Conservation (phyloP, 2,329 filamentous ascomycete species). For the Clarireedia sp. region DNA sequence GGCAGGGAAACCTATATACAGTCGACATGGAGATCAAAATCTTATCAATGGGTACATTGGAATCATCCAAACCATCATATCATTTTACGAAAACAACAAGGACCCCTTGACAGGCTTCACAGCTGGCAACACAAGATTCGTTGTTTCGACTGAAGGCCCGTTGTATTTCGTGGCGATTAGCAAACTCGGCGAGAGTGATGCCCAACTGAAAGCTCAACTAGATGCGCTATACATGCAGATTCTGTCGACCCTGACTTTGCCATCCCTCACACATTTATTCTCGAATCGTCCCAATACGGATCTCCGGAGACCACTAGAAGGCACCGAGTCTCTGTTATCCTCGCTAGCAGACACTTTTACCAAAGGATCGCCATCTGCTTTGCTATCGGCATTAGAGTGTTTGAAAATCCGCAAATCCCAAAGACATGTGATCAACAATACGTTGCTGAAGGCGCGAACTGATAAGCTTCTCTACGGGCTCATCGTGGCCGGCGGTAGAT, state of each 20-base stretch:
- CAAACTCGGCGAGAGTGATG: slow-evolving; percentile 82
- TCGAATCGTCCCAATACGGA: slow-evolving; percentile 88
- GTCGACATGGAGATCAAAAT: slow-evolving; percentile 81
- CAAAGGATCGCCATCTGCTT: slow-evolving; percentile 76
- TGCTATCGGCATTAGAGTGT: slow-evolving; percentile 87
- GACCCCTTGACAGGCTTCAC: slow-evolving; percentile 77
- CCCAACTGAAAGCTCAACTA: slow-evolving; percentile 77
- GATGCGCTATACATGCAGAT: slow-evolving; percentile 98
- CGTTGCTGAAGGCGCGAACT: slow-evolving; percentile 69
- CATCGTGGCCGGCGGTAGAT: slow-evolving; percentile 81
- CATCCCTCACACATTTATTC: slow-evolving; percentile 79
- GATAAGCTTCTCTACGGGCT: slow-evolving; percentile 83
- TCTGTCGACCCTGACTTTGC: slow-evolving; percentile 85
- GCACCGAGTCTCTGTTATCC: slow-evolving; percentile 83
- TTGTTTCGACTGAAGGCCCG: slow-evolving; percentile 75
- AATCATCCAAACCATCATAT: slow-evolving; percentile 94
- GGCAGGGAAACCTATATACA: slow-evolving; percentile 95
- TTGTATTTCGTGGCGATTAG: slow-evolving; percentile 93
- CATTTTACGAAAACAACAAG: slow-evolving; percentile 78
- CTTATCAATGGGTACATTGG: slow-evolving; percentile 92
- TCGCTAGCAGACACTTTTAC: slow-evolving; percentile 94
- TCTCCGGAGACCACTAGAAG: slow-evolving; percentile 78
- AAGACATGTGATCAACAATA: slow-evolving; percentile 76
- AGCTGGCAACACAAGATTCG: slow-evolving; percentile 78
- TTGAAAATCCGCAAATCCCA: slow-evolving; percentile 86